These are phyloP conservation scores for Mycosphaerella sp. DNA, from an alignment of 2,329 filamentous ascomycete genomes.

Conservation along the genomic window DNA sequence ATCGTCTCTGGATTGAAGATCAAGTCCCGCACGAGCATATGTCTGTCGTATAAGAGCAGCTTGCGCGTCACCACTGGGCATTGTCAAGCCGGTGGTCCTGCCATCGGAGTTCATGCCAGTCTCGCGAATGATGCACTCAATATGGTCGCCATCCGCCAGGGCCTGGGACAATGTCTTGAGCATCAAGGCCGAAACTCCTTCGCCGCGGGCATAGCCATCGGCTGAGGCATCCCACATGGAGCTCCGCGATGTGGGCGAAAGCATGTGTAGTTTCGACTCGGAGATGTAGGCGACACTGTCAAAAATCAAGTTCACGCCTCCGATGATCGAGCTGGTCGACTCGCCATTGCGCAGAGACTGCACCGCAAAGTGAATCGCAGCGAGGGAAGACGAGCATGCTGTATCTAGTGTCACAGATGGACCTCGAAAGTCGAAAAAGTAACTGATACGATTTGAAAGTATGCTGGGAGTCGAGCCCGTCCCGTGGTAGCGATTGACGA, in stretches of 20 bases:
- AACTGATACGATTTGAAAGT: slow-evolving; percentile 24
- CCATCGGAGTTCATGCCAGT: slow-evolving; percentile 38
- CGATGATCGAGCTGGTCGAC: slow-evolving; percentile 17
- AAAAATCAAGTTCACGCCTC: slow-evolving; percentile 28
- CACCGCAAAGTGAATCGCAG: slow-evolving; percentile 33
- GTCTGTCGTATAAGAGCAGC: slow-evolving; percentile 32
- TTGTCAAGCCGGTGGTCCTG: slow-evolving; percentile 34
- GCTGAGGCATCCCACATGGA: slow-evolving; percentile 36
- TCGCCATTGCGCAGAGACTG: slow-evolving; percentile 30
- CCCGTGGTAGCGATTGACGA: slow-evolving; percentile 19
- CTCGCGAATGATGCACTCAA: slow-evolving; percentile 37
- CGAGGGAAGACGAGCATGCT: slow-evolving; percentile 42
- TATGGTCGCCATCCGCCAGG: slow-evolving; percentile 41
- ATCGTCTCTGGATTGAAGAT: slow-evolving; percentile 9
- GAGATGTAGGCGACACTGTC: slow-evolving; percentile 12
- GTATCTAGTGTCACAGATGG: slow-evolving; percentile 36
- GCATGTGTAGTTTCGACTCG: slow-evolving; percentile 19
- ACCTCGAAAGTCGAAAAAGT: slow-evolving; percentile 23
- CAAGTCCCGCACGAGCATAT: slow-evolving; percentile 32
- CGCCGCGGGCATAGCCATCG: slow-evolving; percentile 49
- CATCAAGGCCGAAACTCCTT: slow-evolving; percentile 47
- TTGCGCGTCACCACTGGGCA: slow-evolving; percentile 37
- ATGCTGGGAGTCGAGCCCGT: slow-evolving; percentile 21
- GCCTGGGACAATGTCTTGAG: slow-evolving; percentile 48
- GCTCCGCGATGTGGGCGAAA: slow-evolving; percentile 26